phyloP scores from a whole-genome alignment of 352 stramenopile species.

The Peronospora destructor region DNA sequence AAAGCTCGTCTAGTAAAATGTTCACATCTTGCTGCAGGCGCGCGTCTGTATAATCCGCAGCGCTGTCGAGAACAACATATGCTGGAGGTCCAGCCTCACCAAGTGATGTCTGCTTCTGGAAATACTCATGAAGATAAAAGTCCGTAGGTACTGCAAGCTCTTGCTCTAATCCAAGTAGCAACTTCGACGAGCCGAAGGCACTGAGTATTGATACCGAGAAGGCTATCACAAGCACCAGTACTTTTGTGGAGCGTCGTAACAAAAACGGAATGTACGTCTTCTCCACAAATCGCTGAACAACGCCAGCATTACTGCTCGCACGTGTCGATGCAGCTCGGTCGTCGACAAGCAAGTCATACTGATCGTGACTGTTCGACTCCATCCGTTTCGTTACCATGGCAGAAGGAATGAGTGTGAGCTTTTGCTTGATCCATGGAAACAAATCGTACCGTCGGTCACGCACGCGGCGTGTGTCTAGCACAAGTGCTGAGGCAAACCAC shows the following conservation, averaged over 20 bases:
- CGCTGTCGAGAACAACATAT: constrained; percentile 70
- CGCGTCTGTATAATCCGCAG: constrained; percentile 66
- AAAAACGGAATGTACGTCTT: constrained; percentile 63
- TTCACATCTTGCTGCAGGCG: constrained; percentile 48
- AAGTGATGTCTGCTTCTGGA: constrained; percentile 74
- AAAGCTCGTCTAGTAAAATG: constrained; percentile 64
- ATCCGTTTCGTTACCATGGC: constrained; percentile 12
- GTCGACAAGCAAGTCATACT: constrained; percentile 27
- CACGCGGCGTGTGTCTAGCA: constrained; percentile 64
- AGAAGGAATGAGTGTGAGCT: constrained; percentile 23
- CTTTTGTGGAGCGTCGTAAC: constrained; percentile 48
- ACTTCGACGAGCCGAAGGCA: constrained; percentile 43
- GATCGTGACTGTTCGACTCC: constrained; percentile 19
- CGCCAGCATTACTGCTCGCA: constrained; percentile 9
- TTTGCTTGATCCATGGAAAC: constrained; percentile 57
- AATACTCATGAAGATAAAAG: constrained; percentile 88
- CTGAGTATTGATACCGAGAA: constrained; percentile 38
- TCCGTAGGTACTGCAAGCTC: constrained; percentile 81
- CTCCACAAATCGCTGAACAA: constrained; percentile 61
- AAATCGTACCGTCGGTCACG: constrained; percentile 63
- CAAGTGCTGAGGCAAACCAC: constrained; percentile 80
- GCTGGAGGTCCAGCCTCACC: constrained; percentile 80
- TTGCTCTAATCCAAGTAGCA: constrained; percentile 84
- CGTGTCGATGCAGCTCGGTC: constrained; percentile 4
- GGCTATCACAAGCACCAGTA: constrained; percentile 43